A percentile compares a stretch with the other conserved stretches of the same genome.
These are phyloP conservation scores for Hirsutella rhossiliensis DNA, from an alignment of 2,329 filamentous ascomycete genomes.

Conservation along the genomic window DNA sequence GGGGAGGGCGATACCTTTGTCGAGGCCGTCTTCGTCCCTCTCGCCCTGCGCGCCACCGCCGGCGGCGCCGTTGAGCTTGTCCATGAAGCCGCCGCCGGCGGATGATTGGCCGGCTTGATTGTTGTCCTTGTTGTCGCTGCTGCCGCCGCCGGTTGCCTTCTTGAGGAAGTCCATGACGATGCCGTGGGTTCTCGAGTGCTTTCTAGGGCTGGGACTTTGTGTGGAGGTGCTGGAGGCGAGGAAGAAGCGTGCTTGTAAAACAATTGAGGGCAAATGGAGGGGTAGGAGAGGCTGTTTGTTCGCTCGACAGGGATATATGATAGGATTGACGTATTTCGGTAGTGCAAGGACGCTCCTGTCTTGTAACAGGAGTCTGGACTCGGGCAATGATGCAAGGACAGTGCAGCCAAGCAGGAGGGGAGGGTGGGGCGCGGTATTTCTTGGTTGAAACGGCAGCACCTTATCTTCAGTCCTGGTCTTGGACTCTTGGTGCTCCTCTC, in stretches of 20 bases:
- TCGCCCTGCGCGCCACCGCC: constrained; percentile 65
- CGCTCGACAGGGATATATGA: too few species aligned
- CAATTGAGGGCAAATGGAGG: too few species aligned
- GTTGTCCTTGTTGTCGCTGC: neutral
- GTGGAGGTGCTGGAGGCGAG: neutral
- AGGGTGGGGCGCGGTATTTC: too few species aligned
- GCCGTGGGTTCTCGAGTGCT: neutral
- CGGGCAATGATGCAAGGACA: too few species aligned
- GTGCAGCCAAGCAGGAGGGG: too few species aligned
- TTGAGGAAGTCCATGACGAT: constrained; percentile 6
- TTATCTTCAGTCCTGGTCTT: too few species aligned
- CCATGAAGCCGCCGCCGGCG: constrained; percentile 41
- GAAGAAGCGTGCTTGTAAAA: neutral
- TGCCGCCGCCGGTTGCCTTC: constrained; percentile 1
- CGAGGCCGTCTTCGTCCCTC: constrained; percentile 72
- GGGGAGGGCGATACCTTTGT: constrained; percentile 45
- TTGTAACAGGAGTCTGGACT: too few species aligned
- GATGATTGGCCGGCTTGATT: neutral
- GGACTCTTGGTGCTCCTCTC: too few species aligned
- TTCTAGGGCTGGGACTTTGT: too few species aligned
- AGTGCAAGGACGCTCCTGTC: too few species aligned
- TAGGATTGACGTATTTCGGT: too few species aligned
- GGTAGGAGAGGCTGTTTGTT: neutral
- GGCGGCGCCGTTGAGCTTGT: constrained; percentile 59
- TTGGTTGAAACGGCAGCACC: too few species aligned